Conservation (phyloP, 2,329 filamentous ascomycete species). For the Apiospora rasikravindrae region DNA sequence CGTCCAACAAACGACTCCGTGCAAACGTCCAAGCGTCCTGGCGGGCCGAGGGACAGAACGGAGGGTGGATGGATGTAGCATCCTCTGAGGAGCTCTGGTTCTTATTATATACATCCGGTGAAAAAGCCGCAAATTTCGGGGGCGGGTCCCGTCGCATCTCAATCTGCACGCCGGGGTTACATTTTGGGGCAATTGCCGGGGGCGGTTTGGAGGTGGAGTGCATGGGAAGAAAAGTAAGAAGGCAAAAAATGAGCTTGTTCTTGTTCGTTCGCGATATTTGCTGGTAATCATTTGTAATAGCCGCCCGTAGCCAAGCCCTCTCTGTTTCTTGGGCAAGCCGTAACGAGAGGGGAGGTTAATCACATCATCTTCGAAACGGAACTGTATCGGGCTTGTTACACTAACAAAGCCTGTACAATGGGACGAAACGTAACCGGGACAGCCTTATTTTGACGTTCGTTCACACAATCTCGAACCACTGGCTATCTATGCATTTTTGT, state of each 20-base stretch:
- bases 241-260: neutral
- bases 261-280: neutral
- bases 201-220: neutral
- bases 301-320: conserved; percentile 10
- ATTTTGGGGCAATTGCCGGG: neutral
- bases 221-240: neutral
- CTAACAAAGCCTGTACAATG: conserved; percentile 1
- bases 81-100: neutral
- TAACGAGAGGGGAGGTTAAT: neutral
- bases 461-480: neutral
- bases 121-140: neutral
- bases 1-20: neutral
- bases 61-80: neutral
- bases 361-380: conserved; percentile 9
- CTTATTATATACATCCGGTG: neutral
- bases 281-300: conserved; percentile 6
- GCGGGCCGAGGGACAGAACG: neutral
- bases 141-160: neutral
- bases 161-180: neutral
- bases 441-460: conserved; percentile 13
- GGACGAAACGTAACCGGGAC: neutral
- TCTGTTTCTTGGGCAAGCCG: neutral
- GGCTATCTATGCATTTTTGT: neutral
- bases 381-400: neutral
- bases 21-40: neutral